Percentiles rank a stretch among this genome's conserved stretches.
Conservation (phyloP, 768 basidiomycete genomes). For the Royoungia palumana region DNA sequence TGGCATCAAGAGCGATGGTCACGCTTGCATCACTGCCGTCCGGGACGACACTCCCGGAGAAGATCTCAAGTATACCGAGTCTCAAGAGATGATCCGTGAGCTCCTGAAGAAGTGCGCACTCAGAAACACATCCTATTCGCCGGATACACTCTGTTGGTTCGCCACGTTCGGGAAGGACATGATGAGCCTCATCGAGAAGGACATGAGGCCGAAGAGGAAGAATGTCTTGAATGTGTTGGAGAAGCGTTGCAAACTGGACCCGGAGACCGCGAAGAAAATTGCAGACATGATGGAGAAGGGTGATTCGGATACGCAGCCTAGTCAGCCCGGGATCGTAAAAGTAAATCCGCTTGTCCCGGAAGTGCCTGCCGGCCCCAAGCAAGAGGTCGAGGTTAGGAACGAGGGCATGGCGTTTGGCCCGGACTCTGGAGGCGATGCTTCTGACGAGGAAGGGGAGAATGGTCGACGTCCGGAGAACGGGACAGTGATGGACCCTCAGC, state of each 20-base stretch:
- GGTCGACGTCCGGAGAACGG: no score
- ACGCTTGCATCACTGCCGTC: slow-evolving; percentile 32
- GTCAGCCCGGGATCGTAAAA: not conserved
- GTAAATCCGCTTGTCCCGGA: not conserved
- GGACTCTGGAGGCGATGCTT: no score
- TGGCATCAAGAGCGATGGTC: slow-evolving; percentile 27
- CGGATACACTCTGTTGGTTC: slow-evolving; percentile 18
- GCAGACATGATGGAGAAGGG: slow-evolving; percentile 20
- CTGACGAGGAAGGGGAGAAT: no score
- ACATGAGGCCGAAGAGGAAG: slow-evolving; percentile 12
- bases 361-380: not conserved
- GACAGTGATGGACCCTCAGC: no score
- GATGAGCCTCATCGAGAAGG: slow-evolving; percentile 15
- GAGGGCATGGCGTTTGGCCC: not conserved
- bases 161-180: slow-evolving; percentile 10
- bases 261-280: slow-evolving; percentile 23
- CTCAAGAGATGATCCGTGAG: slow-evolving; percentile 16
- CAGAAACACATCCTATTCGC: slow-evolving; percentile 9
- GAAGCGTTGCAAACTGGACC: slow-evolving; percentile 27
- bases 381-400: not conserved
- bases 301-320: slow-evolving; percentile 2
- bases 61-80: slow-evolving; percentile 22
- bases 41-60: slow-evolving; percentile 20
- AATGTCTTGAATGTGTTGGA: slow-evolving; percentile 18
- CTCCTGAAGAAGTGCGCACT: slow-evolving; percentile 18